These are phyloP conservation scores for Jaapia argillacea DNA, from an alignment of 768 basidiomycete genomes.

Conservation along the genomic window DNA sequence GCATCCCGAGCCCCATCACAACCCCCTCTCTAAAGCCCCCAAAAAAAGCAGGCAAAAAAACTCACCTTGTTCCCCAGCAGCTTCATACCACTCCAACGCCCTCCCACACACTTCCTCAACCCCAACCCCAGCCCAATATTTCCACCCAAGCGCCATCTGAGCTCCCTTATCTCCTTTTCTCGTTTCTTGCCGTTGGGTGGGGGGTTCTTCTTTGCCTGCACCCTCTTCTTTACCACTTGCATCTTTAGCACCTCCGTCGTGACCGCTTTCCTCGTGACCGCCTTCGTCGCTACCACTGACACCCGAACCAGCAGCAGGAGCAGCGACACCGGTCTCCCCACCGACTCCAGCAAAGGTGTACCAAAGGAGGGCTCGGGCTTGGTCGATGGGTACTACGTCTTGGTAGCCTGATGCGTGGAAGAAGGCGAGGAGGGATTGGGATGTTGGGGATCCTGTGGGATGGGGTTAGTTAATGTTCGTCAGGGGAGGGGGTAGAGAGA, in stretches of 20 bases:
- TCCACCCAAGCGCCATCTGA: conserved; percentile 88
- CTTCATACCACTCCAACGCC: conserved; percentile 84
- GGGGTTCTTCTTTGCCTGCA: no score
- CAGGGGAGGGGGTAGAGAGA: no score
- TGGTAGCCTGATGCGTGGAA: conserved; percentile 83
- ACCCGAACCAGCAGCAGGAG: no score
- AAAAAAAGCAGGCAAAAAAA: no score
- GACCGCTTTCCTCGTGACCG: no score
- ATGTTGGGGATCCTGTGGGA: conserved; percentile 85
- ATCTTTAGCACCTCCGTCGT: no score
- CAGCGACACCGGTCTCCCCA: no score
- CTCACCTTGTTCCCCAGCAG: conserved; percentile 76
- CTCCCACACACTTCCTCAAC: conserved; percentile 77
- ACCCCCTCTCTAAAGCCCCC: no score
- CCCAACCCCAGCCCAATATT: conserved; percentile 94
- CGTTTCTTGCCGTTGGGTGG: no score
- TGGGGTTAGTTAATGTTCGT: no score
- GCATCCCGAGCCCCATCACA: no score
- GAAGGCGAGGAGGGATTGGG: conserved; percentile 81
- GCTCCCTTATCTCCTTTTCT: conserved; percentile 83
- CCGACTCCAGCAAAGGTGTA: conserved; percentile 92
- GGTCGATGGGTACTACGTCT: conserved; percentile 49
- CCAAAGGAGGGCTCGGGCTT: conserved; percentile 80
- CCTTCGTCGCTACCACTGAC: no score
- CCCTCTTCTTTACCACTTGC: neutral